Evolutionary conservation across 2,329 filamentous ascomycete genomes (phyloP).

Genomic region (Fusarium foetens): DNA sequence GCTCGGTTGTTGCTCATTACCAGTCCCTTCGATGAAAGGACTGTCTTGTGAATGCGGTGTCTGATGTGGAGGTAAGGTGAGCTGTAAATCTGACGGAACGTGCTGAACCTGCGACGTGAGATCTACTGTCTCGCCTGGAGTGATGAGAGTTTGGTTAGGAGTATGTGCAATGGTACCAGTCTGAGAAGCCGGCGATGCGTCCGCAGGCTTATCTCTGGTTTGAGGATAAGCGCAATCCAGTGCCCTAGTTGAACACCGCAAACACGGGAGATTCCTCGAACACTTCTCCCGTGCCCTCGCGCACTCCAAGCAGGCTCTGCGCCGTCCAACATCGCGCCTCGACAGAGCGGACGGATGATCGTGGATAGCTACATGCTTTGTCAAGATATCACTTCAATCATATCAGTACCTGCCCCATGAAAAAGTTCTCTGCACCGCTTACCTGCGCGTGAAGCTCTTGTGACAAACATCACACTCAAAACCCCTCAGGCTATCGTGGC

Average conservation of each 20-base stretch:
- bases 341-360: neutral
- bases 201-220: fast-evolving
- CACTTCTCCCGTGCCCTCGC: slow-evolving; percentile 32
- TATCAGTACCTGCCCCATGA: fast-evolving
- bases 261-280: slow-evolving; percentile 16
- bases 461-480: slow-evolving; percentile 31
- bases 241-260: slow-evolving; percentile 14
- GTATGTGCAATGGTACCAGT: neutral
- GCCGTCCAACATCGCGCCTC: neutral
- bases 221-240: slow-evolving; percentile 18
- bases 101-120: neutral
- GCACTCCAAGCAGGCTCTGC: slow-evolving; percentile 30
- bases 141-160: neutral
- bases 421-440: fast-evolving
- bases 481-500: slow-evolving; percentile 12
- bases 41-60: neutral
- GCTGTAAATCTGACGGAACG: neutral
- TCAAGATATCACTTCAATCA: neutral
- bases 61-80: neutral
- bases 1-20: neutral
- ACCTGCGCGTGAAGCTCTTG: slow-evolving; percentile 37
- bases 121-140: neutral
- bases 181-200: neutral
- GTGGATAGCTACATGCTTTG: slow-evolving; percentile 2
- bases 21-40: neutral